These are phyloP conservation scores for Cutaneotrichosporon mucoides DNA, from an alignment of 1,284 basidiomycete species.

Conservation along the genomic window DNA sequence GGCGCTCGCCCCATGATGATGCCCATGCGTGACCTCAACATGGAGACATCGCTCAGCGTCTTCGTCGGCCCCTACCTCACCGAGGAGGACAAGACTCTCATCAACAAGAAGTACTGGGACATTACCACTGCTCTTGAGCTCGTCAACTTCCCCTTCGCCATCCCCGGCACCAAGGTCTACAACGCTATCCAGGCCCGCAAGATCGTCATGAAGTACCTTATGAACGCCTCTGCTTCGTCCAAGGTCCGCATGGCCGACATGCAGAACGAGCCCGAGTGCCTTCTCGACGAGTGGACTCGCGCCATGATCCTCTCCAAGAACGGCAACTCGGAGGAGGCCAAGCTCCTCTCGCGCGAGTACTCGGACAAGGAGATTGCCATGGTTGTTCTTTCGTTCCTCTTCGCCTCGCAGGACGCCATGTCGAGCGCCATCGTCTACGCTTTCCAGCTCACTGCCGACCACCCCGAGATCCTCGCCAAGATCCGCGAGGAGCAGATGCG, in stretches of 20 bases:
- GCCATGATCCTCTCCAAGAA: constrained; percentile 61
- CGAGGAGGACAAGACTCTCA: constrained; percentile 69
- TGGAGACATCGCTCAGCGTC: constrained; percentile 93
- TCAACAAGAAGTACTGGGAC: constrained; percentile 92
- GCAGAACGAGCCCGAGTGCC: constrained; percentile 77
- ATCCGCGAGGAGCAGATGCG: constrained; percentile 86
- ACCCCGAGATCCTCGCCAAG: constrained; percentile 83
- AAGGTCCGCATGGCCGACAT: constrained; percentile 75
- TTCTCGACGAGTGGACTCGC: constrained; percentile 89
- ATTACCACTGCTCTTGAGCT: constrained; percentile 94
- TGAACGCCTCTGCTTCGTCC: constrained; percentile 70
- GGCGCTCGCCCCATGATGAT: constrained; percentile 75
- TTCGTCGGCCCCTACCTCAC: constrained; percentile 91
- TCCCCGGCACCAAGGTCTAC: constrained; percentile 95
- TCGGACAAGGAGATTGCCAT: constrained; percentile 93
- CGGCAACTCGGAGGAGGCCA: constrained; percentile 56
- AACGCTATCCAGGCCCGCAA: constrained; percentile 92
- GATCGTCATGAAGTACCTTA: constrained; percentile 76
- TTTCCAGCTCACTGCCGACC: constrained; percentile 93
- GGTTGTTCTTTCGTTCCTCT: constrained; percentile 94
- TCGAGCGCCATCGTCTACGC: constrained; percentile 79
- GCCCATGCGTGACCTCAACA: constrained; percentile 87
- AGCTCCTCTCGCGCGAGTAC: constrained; percentile 65
- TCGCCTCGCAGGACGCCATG: constrained; percentile 98
- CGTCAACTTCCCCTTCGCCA: constrained; percentile 96